Base-by-base conservation (phyloP, 2,329 filamentous ascomycete species). In the Coniochaeta hoffmannii region DNA sequence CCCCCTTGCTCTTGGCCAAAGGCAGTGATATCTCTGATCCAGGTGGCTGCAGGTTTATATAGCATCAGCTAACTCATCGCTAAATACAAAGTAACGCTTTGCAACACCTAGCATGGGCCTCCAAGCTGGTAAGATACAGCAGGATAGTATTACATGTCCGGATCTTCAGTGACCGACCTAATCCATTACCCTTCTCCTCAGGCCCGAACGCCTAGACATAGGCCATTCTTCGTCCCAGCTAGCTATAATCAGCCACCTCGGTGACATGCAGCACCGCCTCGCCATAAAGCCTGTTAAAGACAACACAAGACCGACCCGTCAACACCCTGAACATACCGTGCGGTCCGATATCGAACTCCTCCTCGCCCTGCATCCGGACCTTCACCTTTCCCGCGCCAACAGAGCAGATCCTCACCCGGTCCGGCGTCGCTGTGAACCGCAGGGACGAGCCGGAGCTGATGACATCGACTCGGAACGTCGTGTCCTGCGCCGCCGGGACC, bases 311-410 rank as follows among this genome's bases (percentile, higher is more conserved):
- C 10, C 56, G 49, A 1, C 63, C 64, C 0, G 62, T 28, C 35
- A 58, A 58, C 24, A 68, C 53, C 53, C 61, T 64, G 54, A 68
- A 65, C 50, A 66, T 56, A 24, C 66, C 65, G 51, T 65, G 60
- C 6, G 62, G 62, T 1, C 66, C 66, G 1, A 68, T 58, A 2
- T 53, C 54, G 31, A 68, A 65, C 53, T 63, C 62, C 3, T 59
- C 53, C 54, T 65, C 62, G 2, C 57, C 60, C 1, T 56, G 60
- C 0, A 63, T 51, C n/a, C 50, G 53, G 28, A 67, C 61, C 7
- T 55, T 52, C 32, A 70, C 62, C 60, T 72, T 71, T 6, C 69
- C 69, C 7, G 61, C 53, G 0, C 67, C 64, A 4, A 72, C 34
- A 2, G 61, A 65, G 56, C 65, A 67, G 9, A 68, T 59, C 1